Evolutionary conservation across 2,329 filamentous ascomycete genomes (phyloP).

Genomic region (Sarocladium brachiariae): DNA sequence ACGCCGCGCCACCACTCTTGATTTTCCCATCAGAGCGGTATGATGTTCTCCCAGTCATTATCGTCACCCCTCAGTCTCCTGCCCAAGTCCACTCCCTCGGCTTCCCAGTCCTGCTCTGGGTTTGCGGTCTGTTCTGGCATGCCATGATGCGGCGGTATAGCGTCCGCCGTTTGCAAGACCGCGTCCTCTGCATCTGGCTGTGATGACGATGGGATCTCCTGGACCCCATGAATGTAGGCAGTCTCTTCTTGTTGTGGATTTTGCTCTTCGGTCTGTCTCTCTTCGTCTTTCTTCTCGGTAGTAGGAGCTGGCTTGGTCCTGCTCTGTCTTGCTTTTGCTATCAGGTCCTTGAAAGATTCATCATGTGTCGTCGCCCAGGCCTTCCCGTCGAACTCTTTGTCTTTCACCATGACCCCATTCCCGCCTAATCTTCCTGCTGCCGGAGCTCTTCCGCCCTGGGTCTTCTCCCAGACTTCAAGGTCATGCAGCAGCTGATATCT

Average conservation of each 20-base stretch:
- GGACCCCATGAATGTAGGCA: background rate
- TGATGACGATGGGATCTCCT: background rate
- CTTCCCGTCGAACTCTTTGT: slow-evolving; percentile 79
- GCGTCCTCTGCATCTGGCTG: background rate
- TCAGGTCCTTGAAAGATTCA: slow-evolving; percentile 69
- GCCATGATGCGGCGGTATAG: background rate
- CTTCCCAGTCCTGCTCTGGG: too few species aligned
- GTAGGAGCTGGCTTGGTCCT: slow-evolving; percentile 21
- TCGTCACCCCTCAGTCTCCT: background rate
- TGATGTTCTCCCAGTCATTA: background rate
- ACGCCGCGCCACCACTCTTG: too few species aligned
- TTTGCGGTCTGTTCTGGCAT: background rate
- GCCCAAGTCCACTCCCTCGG: background rate
- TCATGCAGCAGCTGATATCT: slow-evolving; percentile 70
- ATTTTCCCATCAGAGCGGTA: background rate
- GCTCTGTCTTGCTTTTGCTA: slow-evolving; percentile 64
- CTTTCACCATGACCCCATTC: slow-evolving; percentile 52
- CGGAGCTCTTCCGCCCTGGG: slow-evolving; percentile 58
- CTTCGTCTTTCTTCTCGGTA: slow-evolving; percentile 26
- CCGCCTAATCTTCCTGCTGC: slow-evolving; percentile 28
- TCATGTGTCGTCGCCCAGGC: slow-evolving; percentile 71
- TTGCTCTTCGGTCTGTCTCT: slow-evolving; percentile 4
- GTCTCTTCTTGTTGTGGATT: background rate
- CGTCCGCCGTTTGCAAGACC: background rate
- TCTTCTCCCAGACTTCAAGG: slow-evolving; percentile 79